A percentile compares a stretch with the other conserved stretches of the same genome.
These are phyloP conservation scores for Fennellomyces sp. DNA, from an alignment of 371 early-diverging fungal species.

Conservation along the genomic window DNA sequence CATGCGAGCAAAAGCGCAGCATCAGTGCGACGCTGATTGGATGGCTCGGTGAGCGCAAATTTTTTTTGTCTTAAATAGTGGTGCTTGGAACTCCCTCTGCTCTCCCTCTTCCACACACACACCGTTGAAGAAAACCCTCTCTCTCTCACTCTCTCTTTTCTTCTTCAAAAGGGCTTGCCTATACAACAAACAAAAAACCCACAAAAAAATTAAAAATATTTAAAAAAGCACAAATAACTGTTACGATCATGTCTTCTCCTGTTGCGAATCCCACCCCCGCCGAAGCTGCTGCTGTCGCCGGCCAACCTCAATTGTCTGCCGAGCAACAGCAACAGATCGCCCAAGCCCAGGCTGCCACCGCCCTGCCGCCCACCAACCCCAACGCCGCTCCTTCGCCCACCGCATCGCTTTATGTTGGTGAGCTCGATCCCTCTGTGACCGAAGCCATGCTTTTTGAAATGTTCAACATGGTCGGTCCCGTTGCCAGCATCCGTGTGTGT, in stretches of 20 bases:
- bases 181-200: constrained; percentile 23
- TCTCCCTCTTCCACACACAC: constrained; percentile 8
- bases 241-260: constrained; percentile 54
- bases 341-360: constrained; percentile 47
- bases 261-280: constrained; percentile 51
- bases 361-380: constrained; percentile 8
- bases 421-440: constrained; percentile 92
- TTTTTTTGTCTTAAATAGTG: background rate
- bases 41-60: background rate
- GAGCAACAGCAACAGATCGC: constrained; percentile 69
- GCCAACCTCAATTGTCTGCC: constrained; percentile 46
- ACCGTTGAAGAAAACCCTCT: constrained; percentile 5
- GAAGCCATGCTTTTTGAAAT: constrained; percentile 97
- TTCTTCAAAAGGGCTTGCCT: constrained; percentile 9
- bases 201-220: constrained; percentile 51
- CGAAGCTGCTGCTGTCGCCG: constrained; percentile 47
- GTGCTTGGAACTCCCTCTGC: constrained; percentile 4
- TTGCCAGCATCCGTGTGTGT: constrained; percentile 97
- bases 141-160: constrained; percentile 11
- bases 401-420: constrained; percentile 85
- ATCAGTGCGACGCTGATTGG: no score
- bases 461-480: constrained; percentile 95
- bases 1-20: no score
- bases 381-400: constrained; percentile 42
- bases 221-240: constrained; percentile 37